Base-by-base conservation (phyloP, 805 yeast genomes). In the Komagataella ulmi region DNA sequence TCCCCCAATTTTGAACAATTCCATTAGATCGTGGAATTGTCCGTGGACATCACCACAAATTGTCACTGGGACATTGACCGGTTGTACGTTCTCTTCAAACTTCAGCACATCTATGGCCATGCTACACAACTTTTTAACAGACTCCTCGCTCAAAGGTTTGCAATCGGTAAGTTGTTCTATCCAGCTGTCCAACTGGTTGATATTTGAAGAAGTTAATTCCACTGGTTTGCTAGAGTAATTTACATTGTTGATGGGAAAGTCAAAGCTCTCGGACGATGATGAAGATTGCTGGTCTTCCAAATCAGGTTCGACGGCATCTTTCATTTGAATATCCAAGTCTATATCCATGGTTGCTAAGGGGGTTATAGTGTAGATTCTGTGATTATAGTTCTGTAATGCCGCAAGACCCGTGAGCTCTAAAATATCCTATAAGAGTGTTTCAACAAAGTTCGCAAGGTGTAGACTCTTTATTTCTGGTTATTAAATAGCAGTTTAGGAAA, bases 41-140 rank as follows among this genome's bases (percentile, higher is more conserved):
- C 97, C 97, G 65, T 89, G 97, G 51, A 89, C 91, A 68, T 89
- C 97, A 58, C 97, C 97, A 73, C 97, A 91, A 57, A 90, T 89
- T 17, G 98, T 91, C 43, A 93, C 98, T 4, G 99, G 99, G 7
- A 89, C 91, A 56, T 80, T 81, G 48, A 91, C 97, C 1, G 96
- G 96, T 70, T 91, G 97, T 50, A 91, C 96, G 64, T 93, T 91
- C 59, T 87, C 90, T 71, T 90, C 97, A 59, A 81, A 83, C 65
- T 88, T 95, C 60, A 90, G 71, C 40, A 89, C 93, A 58, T 90
- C 97, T 54, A 85, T 81, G 21, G 96, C 97, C 93, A 87, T 85
- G 56, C 81, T 85, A 63, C 97, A 89, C 56, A 89, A 71, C 60
- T 77, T 75, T 57, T 80, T 80, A 21, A 90, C 95, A 54, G 87